Base-by-base conservation (phyloP, 1,139 yeast species). In the Wickerhamiella infanticola region DNA sequence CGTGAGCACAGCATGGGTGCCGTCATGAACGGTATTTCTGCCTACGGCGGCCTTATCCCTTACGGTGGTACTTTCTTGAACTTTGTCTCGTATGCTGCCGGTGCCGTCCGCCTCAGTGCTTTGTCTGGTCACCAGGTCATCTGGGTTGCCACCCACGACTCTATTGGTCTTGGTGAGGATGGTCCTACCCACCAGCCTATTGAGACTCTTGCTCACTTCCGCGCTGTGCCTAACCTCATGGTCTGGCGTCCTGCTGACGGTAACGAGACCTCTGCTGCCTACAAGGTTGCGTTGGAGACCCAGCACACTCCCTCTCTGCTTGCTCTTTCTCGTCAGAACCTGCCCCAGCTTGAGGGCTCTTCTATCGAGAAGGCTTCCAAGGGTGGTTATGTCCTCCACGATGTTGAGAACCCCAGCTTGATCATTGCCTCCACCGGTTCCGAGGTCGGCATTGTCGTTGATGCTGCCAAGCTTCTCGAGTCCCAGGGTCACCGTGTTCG, bases 231-330 rank as follows among this genome's bases (percentile, higher is more conserved):
- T 72, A 93, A 93, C 75, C 63, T 79, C 60, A 77, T 81, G 66
- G 97, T 90, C 52, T 90, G 97, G 97, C 85, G 99, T 77, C 98
- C 98, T 59, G 98, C 98, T 63, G 98, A 93, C 67, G 99, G 99
- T 73, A 90, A 90, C 68, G 99, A 90, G 74, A 81, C 83, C 56
- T 83, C 96, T 56, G 99, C 97, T 62, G 95, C 98, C 55, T 90
- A 90, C 79, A 70, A 75, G 69, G 72, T 73, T 57, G 84, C 98
- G 48, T 61, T 90, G 54, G 77, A 74, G 63, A 70, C 80, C 50
- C 74, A 69, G 52, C 69, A 73, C 59, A 85, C 95, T 48, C 98
- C 99, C 56, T 75, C 93, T 50, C 72, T 93, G 60, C 72, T 90
- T 66, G 96, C 97, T 53, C 75, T 93, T 57, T 79, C 97, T 49